Evolutionary conservation across 140 eudicot genomes (phyloP).

Genomic region (Flaveria floridana): DNA sequence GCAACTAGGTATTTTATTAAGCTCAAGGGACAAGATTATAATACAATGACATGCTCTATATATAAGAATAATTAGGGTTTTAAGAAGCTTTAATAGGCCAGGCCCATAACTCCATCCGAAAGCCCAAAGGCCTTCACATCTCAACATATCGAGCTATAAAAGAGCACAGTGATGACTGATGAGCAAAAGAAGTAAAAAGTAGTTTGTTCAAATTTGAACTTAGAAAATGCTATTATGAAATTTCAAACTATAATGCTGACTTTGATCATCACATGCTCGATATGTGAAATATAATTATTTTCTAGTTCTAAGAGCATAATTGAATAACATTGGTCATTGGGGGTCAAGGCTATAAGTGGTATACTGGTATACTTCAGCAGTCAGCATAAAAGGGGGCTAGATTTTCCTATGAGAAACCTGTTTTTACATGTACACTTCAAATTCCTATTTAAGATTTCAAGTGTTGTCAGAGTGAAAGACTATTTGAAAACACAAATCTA

Average conservation of each 20-base stretch:
- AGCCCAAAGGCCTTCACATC: no score
- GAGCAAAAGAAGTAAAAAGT: neutral
- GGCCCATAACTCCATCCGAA: no score
- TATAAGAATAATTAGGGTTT: no score
- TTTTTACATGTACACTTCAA: neutral
- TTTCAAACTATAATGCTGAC: neutral
- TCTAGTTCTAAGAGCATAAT: conserved; percentile 20
- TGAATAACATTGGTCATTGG: neutral
- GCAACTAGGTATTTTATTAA: no score
- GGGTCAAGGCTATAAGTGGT: neutral
- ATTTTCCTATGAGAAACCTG: neutral
- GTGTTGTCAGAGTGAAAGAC: conserved; percentile 10
- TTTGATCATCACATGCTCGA: neutral
- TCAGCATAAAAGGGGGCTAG: neutral
- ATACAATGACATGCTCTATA: no score
- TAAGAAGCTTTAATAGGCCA: no score
- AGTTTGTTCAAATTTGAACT: neutral
- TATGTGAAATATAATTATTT: neutral
- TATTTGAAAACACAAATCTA: conserved; percentile 4
- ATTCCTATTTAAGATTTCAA: neutral
- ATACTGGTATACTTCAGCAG: neutral
- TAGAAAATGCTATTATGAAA: neutral
- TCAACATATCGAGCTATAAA: neutral
- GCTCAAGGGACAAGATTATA: no score
- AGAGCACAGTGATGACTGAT: neutral